Evolutionary conservation across 257 asterid genomes (phyloP).

Genomic region (Verbascum thapsus): DNA sequence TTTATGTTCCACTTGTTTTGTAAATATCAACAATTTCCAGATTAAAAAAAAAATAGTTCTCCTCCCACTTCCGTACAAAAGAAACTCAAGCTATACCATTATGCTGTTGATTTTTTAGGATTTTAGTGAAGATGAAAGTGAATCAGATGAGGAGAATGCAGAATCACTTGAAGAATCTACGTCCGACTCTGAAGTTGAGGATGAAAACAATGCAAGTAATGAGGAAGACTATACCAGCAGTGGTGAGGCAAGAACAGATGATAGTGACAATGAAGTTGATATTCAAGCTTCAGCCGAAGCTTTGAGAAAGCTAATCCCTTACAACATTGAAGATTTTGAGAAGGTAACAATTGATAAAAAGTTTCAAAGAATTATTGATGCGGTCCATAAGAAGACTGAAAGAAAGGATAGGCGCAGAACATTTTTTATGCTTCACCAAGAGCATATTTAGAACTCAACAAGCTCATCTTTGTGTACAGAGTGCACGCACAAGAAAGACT

Average conservation of each 20-base stretch:
- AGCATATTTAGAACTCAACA: slow-evolving; percentile 5
- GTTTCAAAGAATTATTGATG: slow-evolving; percentile 15
- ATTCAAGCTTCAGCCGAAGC: slow-evolving; percentile 72
- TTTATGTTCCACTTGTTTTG: slow-evolving; percentile 24
- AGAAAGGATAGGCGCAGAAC: background rate
- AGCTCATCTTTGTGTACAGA: slow-evolving; percentile 23
- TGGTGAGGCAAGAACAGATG: slow-evolving; percentile 63
- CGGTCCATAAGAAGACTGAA: slow-evolving; percentile 22
- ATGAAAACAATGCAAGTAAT: slow-evolving; percentile 69
- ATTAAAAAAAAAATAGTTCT: background rate
- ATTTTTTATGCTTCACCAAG: background rate
- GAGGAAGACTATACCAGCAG: slow-evolving; percentile 85
- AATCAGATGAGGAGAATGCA: slow-evolving; percentile 69
- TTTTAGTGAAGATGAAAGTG: slow-evolving; percentile 74
- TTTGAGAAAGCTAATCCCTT: slow-evolving; percentile 68
- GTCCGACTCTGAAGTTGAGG: slow-evolving; percentile 85
- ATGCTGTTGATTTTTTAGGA: slow-evolving; percentile 51
- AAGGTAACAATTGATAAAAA: slow-evolving; percentile 50
- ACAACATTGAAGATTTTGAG: slow-evolving; percentile 74
- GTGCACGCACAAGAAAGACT: slow-evolving; percentile 2
- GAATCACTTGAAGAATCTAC: slow-evolving; percentile 58
- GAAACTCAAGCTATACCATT: slow-evolving; percentile 15
- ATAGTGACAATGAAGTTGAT: slow-evolving; percentile 78
- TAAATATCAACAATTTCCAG: slow-evolving; percentile 7
- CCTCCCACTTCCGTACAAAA: background rate